Evolutionary conservation across 495 filamentous ascomycete species (phyloP).

Genomic region (Thermothielavioides terrestris): DNA sequence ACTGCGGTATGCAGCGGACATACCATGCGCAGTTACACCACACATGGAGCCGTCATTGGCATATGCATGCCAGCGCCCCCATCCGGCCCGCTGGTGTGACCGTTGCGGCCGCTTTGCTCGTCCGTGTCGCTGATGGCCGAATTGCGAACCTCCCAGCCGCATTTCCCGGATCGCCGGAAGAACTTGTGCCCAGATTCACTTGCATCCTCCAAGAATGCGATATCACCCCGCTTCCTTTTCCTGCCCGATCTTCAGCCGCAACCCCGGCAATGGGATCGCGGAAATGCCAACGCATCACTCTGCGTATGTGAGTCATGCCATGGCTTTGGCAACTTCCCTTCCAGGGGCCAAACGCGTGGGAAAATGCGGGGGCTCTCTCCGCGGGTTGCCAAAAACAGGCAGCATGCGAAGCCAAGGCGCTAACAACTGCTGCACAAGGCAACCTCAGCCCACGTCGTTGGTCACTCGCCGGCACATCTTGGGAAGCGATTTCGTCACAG

Average conservation of each 20-base stretch:
- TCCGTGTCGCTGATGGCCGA: not conserved
- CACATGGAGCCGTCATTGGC: too few species aligned
- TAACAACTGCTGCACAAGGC: conserved; percentile 1
- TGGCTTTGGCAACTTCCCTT: not conserved
- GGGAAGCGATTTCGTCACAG: conserved; percentile 3
- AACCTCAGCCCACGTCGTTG: conserved; percentile 3
- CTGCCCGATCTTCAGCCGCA: conserved; percentile 6
- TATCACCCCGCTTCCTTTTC: not conserved
- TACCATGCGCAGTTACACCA: too few species aligned
- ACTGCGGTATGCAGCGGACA: too few species aligned
- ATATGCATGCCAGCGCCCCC: too few species aligned
- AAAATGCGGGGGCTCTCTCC: not conserved
- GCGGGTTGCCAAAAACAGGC: not conserved
- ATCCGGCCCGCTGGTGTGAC: too few species aligned
- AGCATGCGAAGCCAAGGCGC: not conserved
- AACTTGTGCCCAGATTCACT: not conserved
- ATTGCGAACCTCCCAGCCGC: not conserved
- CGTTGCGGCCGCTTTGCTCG: not conserved
- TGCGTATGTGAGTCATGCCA: conserved; percentile 6
- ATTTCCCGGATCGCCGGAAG: not conserved
- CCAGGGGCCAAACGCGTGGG: conserved; percentile 3
- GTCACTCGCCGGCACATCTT: conserved; percentile 4
- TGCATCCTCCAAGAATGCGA: not conserved
- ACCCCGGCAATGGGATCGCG: not conserved
- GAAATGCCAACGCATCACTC: conserved; percentile 1